Evolutionary conservation across 2,329 filamentous ascomycete genomes (phyloP), one percentile per base, ranked within the genome.

Genomic region (Stromatinia cepivora): DNA sequence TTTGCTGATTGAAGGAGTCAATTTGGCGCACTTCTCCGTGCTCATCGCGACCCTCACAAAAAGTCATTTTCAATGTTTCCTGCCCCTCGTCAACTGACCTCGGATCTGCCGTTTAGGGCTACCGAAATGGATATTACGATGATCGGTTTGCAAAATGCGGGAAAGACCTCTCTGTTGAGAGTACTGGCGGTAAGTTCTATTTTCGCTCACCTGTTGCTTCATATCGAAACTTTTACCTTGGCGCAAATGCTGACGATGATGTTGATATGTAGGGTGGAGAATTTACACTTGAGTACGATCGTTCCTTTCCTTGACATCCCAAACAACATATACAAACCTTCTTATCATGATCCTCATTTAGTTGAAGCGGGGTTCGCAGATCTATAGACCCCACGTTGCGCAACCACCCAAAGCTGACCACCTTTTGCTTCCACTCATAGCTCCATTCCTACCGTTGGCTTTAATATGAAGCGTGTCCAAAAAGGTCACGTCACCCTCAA

Each of bases 41-140:
- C 4, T 62, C 42, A 52, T 20, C 15, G 15, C 22, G n/a, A 20
- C 8, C 45, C 7, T 25, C 20, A 1, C 25, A 52, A 25, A 50
- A 58, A 54, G 45, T 7, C 22, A n/a, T 42, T 59, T 67, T 45
- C 22, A 34, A 42, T 36, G n/a, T 36, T 45, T 58, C 22, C 54
- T 45, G 39, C 36, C 28, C 8, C 4, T 34, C 48, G n/a, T 59
- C 36, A 28, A 45, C 50, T 45, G 45, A 63, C 46, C 15, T 52
- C 10, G n/a, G 56, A 62, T 50, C 52, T 58, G 45, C 25, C 52
- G 36, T 64, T 61, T 76, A 97, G 94, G 95, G 93, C 94, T 75
- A 97, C 94, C 75, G 95, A 99, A 84, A 97, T 99, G 94, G 95
- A 99, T 82, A 94, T 99, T 79, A 98, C 95, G 76, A 97, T 99